Base-by-base conservation (phyloP, 352 stramenopile genomes). In the Thalassiosira hispida region DNA sequence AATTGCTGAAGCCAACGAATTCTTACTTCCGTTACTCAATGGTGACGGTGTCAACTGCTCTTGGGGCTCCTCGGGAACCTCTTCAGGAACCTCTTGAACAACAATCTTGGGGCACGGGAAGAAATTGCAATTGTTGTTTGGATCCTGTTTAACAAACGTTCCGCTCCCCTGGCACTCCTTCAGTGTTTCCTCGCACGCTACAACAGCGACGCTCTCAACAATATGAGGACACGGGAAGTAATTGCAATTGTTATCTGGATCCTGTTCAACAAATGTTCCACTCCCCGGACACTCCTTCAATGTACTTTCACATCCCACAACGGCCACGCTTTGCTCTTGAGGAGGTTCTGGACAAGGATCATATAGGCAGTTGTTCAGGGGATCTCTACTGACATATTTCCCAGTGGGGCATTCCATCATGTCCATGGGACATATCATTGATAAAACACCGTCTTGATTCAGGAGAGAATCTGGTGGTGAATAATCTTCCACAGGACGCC, bases 341-440 rank as follows among this genome's bases (percentile, higher is more conserved):
- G 14, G 46, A 40, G 18, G 12, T 22, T 47, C 64, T 8, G 68
- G 68, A 29, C 68, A 77, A 9, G 56, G 8, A 38, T 55, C 23
- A 42, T 66, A 77, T 16, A 31, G 23, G 46, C 69, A 77, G 0
- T 53, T 53, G 18, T 65, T 49, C 1, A 40, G 20, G n/a, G 69
- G 69, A 42, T 77, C 46, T 65, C 49, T 64, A 2, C 27, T 35
- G 0, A 71, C 59, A 29, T 61, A 77, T 20, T 57, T 46, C 1
- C 69, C 69, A 57, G 31, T 46, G 7, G 49, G 52, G 20, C 69
- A 77, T 38, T 68, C 49, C 16, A 49, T 44, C 20, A 74, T 60
- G n/a, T 74, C 65, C n/a, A 18, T 40, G 1, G 65, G 38, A 51
- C 65, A 74, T 27, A 49, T 51, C 33, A 16, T 44, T 35, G 0